Base-by-base conservation (phyloP, 257 asterid species). In the Salvia rosmarinus region DNA sequence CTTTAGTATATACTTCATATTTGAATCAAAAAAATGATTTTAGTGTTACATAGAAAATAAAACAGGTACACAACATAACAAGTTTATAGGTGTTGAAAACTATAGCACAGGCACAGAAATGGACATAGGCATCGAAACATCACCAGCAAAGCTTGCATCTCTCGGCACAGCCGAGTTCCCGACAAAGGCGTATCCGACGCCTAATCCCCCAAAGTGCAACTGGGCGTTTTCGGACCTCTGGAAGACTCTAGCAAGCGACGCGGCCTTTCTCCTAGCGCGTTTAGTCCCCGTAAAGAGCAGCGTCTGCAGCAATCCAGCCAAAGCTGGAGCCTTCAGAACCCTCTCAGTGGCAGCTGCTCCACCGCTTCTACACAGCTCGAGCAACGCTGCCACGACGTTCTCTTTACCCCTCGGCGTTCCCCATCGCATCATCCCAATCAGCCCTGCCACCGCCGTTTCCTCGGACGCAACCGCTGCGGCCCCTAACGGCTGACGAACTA, bases 211-310 rank as follows among this genome's bases (percentile, higher is more conserved):
- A 50, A 70, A 83, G 71, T 83, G 95, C 68, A 88, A 56, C 0
- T 84, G 72, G 3, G 82, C 80, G 37, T 86, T 78, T 52, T 86
- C 96, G 20, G 88, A 77, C 81, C 96, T 85, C 73, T 86, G 96
- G 77, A 88, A 86, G 14, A 92, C 95, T 64, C 96, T 65, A 72
- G 96, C 96, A 63, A 92, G 93, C 0, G 96, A 88, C 4, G 96
- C 96, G 0, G 96, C 97, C 81, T 92, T 92, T 76, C 98, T 82
- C 77, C 95, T 82, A 1, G 98, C 96, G 1, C 97, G 87, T 72
- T 86, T 87, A 10, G 98, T 92, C 73, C 98, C 98, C 0, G 88
- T 87, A 77, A 82, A 92, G 55, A 92, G 88, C 79, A 92, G 68
- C 10, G 85, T 76, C 85, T 87, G 96, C 71, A 91, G 84, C 77